Conservation (phyloP, 2,329 filamentous ascomycete genomes). For the Fusarium sp. region DNA sequence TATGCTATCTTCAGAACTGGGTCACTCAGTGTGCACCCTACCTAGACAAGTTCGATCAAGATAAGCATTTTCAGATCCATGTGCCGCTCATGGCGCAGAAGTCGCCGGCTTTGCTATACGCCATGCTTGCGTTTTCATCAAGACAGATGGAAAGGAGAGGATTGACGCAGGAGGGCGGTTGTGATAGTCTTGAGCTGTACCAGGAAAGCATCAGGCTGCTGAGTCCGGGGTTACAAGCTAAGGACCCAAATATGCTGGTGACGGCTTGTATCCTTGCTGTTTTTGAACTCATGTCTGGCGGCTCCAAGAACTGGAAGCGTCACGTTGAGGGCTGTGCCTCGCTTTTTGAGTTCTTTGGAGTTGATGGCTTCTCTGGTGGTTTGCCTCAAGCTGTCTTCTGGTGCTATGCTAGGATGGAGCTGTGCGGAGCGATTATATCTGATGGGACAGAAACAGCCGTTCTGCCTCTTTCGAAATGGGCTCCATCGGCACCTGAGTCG, state of each 20-base stretch:
- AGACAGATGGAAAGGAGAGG: constrained; percentile 63
- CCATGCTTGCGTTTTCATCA: constrained; percentile 64
- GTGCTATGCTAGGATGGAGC: constrained; percentile 68
- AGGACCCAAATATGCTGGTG: constrained; percentile 58
- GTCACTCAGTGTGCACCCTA: constrained; percentile 61
- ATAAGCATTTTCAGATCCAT: constrained; percentile 62
- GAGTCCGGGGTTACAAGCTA: constrained; percentile 54
- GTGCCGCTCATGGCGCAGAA: constrained; percentile 61
- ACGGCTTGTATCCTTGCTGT: constrained; percentile 60
- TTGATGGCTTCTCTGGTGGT: constrained; percentile 58
- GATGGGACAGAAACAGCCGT: constrained; percentile 60
- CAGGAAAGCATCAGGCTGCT: constrained; percentile 61
- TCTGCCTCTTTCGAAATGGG: constrained; percentile 61
- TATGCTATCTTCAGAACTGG: constrained; percentile 59
- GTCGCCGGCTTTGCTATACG: constrained; percentile 58
- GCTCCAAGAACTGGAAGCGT: constrained; percentile 62
- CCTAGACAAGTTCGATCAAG: constrained; percentile 66
- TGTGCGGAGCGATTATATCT: constrained; percentile 65
- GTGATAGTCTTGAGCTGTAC: constrained; percentile 64
- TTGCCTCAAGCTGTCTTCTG: constrained; percentile 66
- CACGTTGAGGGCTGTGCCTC: constrained; percentile 68
- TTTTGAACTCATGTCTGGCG: constrained; percentile 61
- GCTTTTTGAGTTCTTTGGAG: constrained; percentile 61
- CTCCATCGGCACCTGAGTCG: constrained; percentile 40
- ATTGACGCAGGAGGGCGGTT: constrained; percentile 56